Evolutionary conservation across 2,329 filamentous ascomycete species (phyloP), one percentile per base, ranked within the genome.

Genomic region (Leptographium lundbergii): DNA sequence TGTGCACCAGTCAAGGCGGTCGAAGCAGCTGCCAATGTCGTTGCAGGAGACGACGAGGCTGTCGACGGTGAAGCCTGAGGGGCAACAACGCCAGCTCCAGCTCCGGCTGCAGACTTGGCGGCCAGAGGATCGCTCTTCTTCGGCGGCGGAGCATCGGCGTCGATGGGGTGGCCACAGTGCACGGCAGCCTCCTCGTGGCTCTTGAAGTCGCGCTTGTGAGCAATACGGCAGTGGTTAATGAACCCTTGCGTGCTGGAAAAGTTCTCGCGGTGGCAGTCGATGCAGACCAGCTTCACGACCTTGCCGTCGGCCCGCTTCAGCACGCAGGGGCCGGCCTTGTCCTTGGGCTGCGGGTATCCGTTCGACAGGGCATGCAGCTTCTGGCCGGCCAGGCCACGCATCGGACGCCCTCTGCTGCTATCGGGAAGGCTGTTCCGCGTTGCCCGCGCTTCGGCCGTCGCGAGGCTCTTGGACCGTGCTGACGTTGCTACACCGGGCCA

Each of bases 191-290:
- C 89, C 71, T 97, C 92, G 68, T 99, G 94, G 66, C 90, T 96
- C 74, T 95, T 92, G 77, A 91, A 97, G 63, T 95, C 91, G 61
- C 89, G 82, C 69, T 87, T 88, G 73, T 99, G 94, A 29, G 91
- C 91, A 66, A 99, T 97, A 60, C 94, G 90, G 70, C 92, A 97
- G 70, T 99, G 94, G 69, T 99, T 99, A 75, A 99, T 94, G 73
- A 97, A 97, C n/a, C 94, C 94, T 72, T 97, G 94, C 0, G 91
- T 95, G 74, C 91, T 97, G 59, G 88, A 91, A 69, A 97, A 97
- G 71, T 96, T 89, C 70, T 90, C 89, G 63, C 92, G 82, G 56
- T 90, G 81, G 72, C 94, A 97, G 70, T 94, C 88, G 61, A 88
- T 74, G 75, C 94, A 99, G 63, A 95, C 87, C 55, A 97, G 80